Conservation (phyloP, 495 filamentous ascomycete species). For the Lasiosphaeriaceae sp. region DNA sequence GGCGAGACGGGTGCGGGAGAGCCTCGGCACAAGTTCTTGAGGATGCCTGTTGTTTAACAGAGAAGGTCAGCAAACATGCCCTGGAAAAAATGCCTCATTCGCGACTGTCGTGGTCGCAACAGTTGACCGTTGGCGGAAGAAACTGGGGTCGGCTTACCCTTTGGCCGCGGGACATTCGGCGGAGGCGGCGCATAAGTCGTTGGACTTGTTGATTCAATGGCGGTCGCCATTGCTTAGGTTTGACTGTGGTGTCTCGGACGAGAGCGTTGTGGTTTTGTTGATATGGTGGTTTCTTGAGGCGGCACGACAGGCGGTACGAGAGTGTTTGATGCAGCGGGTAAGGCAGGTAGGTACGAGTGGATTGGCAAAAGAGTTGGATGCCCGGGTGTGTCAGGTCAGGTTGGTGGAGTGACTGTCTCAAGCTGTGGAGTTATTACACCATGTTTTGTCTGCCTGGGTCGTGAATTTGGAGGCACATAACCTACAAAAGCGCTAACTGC, state of each 20-base stretch:
- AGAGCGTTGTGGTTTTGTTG: neutral
- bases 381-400: neutral
- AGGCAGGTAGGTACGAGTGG: neutral
- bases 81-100: neutral
- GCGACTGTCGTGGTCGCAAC: neutral
- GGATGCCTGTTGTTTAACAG: conserved; percentile 61
- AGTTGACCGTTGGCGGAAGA: neutral
- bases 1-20: conserved; percentile 52
- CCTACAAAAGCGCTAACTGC: too few species aligned
- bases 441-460: too few species aligned
- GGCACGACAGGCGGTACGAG: neutral
- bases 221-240: conserved; percentile 32
- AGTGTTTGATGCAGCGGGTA: neutral
- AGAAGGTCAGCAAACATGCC: neutral
- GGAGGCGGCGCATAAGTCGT: conserved; percentile 38
- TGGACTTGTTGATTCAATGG: conserved; percentile 29
- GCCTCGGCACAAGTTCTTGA: conserved; percentile 79
- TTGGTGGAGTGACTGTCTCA: neutral
- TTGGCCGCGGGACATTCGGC: conserved; percentile 62
- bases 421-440: neutral
- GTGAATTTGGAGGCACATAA: too few species aligned
- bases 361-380: neutral
- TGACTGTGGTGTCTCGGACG: neutral
- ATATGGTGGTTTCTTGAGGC: neutral
- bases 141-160: conserved; percentile 50